Base-by-base conservation (phyloP, 2,329 filamentous ascomycete species). In the Apiospora saccharicola region DNA sequence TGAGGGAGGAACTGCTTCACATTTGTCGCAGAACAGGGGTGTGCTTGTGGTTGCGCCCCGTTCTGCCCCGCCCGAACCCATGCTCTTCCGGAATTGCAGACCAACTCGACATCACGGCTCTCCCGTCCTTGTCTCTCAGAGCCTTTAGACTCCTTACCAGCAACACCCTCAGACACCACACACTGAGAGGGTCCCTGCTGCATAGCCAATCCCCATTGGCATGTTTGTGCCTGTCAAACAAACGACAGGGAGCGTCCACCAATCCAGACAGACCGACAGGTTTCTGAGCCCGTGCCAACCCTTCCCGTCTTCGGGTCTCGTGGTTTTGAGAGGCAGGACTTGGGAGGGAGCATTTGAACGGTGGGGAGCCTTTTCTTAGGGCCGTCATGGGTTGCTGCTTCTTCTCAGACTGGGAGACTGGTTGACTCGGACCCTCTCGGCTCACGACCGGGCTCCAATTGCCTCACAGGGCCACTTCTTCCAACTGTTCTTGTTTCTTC, bases 201-300 rank as follows among this genome's bases (percentile, higher is more conserved):
- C 71, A 74, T 26, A 24, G 64, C 64, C 64, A 68, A 69, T 49
- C 47, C 68, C 46, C 46, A 43, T 57, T 19, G 68, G 26, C 34
- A 57, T 70, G 68, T 70, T 70, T 70, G 68, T 57, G 71, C 47
- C 75, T 68, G 73, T 75, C 74, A 76, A 77, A 77, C 74, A 75
- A 70, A 61, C 67, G 49, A 73, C 72, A 73, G 34, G 61, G 68
- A 69, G 34, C 10, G n/a, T 64, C 57, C 57, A 13, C 57, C 57
- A 64, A 64, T 64, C 57, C 34, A 37, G 34, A 41, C 57, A 19
- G 24, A 10, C 24, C 44, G 67, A 19, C 67, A 47, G 67, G 22
- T 47, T 22, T 44, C 30, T 30, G 47, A 43, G 68, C 30, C 51
- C 70, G 70, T 69, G 68, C 71, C 64, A 70, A n/a, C 68, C 68